Evolutionary conservation across 768 basidiomycete species (phyloP).

Genomic region (Gymnopilus junonius): DNA sequence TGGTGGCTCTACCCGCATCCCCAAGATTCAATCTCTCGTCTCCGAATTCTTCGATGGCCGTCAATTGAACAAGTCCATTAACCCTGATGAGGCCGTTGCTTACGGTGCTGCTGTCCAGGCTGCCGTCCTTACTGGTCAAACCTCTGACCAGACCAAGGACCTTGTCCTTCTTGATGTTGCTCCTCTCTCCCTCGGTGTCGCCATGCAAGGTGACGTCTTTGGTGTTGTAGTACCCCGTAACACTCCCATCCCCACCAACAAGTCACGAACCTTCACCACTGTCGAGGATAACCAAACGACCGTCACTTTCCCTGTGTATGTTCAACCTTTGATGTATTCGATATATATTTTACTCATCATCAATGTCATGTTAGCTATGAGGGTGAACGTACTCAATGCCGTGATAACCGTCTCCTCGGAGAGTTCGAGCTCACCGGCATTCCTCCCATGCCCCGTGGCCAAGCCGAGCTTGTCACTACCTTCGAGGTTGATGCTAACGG

Average conservation of each 20-base stretch:
- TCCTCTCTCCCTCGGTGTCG: constrained; percentile 97
- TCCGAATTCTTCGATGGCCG: constrained; percentile 98
- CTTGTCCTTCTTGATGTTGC: constrained; percentile 98
- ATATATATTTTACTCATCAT: too few relatives aligned
- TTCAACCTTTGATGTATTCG: too few relatives aligned
- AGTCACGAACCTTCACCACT: constrained; percentile 85
- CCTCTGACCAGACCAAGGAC: constrained; percentile 98
- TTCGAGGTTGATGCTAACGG: constrained; percentile 97
- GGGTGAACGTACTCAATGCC: background rate
- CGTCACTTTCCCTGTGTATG: background rate
- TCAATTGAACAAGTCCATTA: constrained; percentile 99
- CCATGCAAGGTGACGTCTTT: constrained; percentile 99
- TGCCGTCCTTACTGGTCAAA: constrained; percentile 97
- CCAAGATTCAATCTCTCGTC: constrained; percentile 96
- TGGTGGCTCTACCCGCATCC: constrained; percentile 99
- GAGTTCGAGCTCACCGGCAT: background rate
- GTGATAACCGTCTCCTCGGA: background rate
- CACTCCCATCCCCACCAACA: constrained; percentile 99
- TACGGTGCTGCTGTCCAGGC: constrained; percentile 99
- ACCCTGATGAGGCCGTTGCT: constrained; percentile 99
- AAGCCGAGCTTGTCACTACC: background rate
- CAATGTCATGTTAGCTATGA: too few relatives aligned
- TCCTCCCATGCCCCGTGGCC: background rate
- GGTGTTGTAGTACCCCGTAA: constrained; percentile 98
- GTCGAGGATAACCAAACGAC: background rate